Conservation (phyloP, 371 early-diverging fungal genomes). For the Dichotomocladium elegans region DNA sequence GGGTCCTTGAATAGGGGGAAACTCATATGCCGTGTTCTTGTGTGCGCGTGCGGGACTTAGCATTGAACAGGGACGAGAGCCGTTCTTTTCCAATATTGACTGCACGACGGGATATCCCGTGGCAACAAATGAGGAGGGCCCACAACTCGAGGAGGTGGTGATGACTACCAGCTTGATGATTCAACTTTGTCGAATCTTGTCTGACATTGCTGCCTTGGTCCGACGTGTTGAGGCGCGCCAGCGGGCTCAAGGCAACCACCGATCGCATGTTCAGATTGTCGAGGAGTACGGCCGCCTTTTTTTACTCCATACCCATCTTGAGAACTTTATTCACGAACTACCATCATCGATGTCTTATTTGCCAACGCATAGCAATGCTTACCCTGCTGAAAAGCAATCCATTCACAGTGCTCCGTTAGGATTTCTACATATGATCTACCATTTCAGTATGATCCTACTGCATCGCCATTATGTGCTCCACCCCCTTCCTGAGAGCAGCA, state of each 20-base stretch:
- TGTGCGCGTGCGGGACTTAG: conserved; percentile 1
- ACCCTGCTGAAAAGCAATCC: conserved; percentile 43
- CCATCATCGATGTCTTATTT: conserved; percentile 40
- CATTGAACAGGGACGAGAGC: conserved; percentile 38
- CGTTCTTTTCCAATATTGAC: conserved; percentile 24
- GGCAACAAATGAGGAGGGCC: conserved; percentile 34
- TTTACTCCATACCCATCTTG: conserved; percentile 38
- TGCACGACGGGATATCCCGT: conserved; percentile 39
- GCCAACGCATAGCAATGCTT: conserved; percentile 23
- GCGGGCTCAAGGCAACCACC: conserved; percentile 20
- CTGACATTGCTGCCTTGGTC: conserved; percentile 28
- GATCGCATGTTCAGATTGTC: conserved; percentile 21
- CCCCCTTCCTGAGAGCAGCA: conserved; percentile 15
- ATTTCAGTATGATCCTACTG: conserved; percentile 72
- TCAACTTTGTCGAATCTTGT: conserved; percentile 31
- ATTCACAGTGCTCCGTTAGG: conserved; percentile 35
- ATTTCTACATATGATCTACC: conserved; percentile 73
- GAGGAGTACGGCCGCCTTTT: conserved; percentile 41
- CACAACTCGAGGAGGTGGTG: conserved; percentile 33
- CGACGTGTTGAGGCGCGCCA: conserved; percentile 24
- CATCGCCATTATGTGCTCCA: conserved; percentile 67
- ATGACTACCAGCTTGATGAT: conserved; percentile 36
- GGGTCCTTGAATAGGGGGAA: neutral
- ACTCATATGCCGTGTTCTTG: too few relatives aligned
- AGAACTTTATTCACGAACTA: conserved; percentile 44